Evolutionary conservation across 805 yeast genomes (phyloP).

Genomic region (Lachancea sp.): DNA sequence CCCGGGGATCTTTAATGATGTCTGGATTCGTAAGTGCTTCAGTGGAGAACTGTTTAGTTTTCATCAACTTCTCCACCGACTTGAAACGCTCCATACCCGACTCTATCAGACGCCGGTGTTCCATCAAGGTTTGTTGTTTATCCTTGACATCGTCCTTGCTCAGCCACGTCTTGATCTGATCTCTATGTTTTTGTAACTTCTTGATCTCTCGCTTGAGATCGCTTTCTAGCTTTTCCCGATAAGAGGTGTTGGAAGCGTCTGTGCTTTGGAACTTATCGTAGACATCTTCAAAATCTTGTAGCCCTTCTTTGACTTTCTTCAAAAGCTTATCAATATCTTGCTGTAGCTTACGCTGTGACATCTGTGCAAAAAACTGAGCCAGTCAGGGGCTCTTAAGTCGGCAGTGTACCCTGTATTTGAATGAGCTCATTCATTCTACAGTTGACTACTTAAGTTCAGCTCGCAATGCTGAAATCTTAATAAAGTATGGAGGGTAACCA

Average conservation of each 20-base stretch:
- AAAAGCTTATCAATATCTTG: conserved; percentile 88
- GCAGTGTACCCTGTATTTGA: neutral
- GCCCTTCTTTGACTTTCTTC: conserved; percentile 90
- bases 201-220: conserved; percentile 93
- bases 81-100: conserved; percentile 93
- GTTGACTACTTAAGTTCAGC: neutral
- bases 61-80: conserved; percentile 86
- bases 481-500: neutral
- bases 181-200: conserved; percentile 86
- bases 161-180: conserved; percentile 92
- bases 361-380: conserved; percentile 10
- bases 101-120: conserved; percentile 64
- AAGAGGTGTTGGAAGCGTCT: conserved; percentile 62
- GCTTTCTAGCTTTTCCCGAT: conserved; percentile 86
- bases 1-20: conserved; percentile 63
- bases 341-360: conserved; percentile 44
- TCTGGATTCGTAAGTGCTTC: conserved; percentile 79
- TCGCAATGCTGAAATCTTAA: neutral
- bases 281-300: conserved; percentile 74
- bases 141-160: conserved; percentile 88
- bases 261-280: conserved; percentile 79
- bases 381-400: neutral
- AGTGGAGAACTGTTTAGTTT: conserved; percentile 88
- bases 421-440: neutral
- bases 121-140: conserved; percentile 65